Percentiles rank a stretch among this genome's conserved stretches.
Conservation (phyloP, 1,139 yeast genomes). For the Yamadazyma buinensis region DNA sequence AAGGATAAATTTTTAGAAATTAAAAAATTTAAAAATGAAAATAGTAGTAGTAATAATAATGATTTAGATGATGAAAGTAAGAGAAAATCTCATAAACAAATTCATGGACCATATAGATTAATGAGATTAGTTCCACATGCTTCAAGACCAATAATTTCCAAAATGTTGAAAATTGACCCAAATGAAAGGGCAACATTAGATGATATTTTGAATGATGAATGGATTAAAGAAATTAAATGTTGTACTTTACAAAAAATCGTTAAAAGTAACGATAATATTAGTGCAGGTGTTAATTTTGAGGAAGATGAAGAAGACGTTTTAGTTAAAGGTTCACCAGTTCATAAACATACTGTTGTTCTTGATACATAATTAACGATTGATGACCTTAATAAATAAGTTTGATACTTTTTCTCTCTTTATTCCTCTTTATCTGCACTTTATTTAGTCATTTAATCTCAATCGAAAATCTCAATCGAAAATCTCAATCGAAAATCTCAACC, state of each 20-base stretch:
- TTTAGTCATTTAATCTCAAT: too few relatives aligned
- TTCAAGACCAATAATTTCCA: conserved; percentile 70
- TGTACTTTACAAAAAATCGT: conserved; percentile 34
- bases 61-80: conserved; percentile 16
- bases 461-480: too few relatives aligned
- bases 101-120: conserved; percentile 83
- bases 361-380: conserved; percentile 16
- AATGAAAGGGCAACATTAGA: conserved; percentile 62
- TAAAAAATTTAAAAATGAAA: conserved; percentile 2
- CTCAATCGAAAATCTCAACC: too few relatives aligned
- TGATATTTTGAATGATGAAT: conserved; percentile 64
- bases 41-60: conserved; percentile 9
- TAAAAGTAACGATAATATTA: conserved; percentile 22
- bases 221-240: conserved; percentile 61
- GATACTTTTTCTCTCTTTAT: not conserved
- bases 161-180: conserved; percentile 73
- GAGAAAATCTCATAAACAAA: conserved; percentile 40
- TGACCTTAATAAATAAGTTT: conserved; percentile 3
- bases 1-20: conserved; percentile 28
- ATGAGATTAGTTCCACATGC: conserved; percentile 85
- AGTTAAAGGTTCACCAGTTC: conserved; percentile 37
- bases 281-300: conserved; percentile 24
- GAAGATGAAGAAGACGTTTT: conserved; percentile 40
- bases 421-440: too few relatives aligned
- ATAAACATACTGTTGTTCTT: conserved; percentile 38